Percentiles rank a stretch among this genome's conserved stretches.
These are phyloP conservation scores for Lipomyces spencermartinsiae DNA, from an alignment of 805 yeast genomes.

Conservation along the genomic window DNA sequence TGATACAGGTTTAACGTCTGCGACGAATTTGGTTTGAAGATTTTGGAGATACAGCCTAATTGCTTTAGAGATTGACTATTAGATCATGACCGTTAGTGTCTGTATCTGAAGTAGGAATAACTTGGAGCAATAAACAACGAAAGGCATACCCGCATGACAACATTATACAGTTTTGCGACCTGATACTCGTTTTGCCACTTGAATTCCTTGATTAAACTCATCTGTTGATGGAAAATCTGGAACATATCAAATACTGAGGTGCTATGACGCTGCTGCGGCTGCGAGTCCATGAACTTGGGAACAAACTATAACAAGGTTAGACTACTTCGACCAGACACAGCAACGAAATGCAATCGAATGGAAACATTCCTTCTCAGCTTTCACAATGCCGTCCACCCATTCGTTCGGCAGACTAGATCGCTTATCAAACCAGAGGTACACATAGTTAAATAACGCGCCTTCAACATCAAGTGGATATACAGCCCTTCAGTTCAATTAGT, in stretches of 20 bases:
- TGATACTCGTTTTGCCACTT: slow-evolving; percentile 73
- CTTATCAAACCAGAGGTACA: slow-evolving; percentile 51
- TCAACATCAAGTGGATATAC: slow-evolving; percentile 59
- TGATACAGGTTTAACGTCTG: slow-evolving; percentile 33
- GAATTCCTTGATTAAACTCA: slow-evolving; percentile 62
- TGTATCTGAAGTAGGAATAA: neutral
- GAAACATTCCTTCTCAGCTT: slow-evolving; percentile 53
- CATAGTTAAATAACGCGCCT: slow-evolving; percentile 57
- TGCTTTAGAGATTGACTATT: slow-evolving; percentile 60
- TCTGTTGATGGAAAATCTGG: slow-evolving; percentile 62
- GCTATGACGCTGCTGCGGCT: slow-evolving; percentile 48
- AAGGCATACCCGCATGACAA: slow-evolving; percentile 54
- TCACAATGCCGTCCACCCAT: slow-evolving; percentile 62
- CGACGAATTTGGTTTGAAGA: slow-evolving; percentile 41
- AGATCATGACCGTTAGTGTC: neutral
- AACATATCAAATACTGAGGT: slow-evolving; percentile 73
- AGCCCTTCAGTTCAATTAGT: neutral
- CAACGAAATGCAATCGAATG: neutral
- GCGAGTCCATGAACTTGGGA: slow-evolving; percentile 35
- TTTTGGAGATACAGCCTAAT: slow-evolving; percentile 54
- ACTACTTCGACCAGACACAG: neutral
- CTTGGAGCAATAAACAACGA: too few species aligned
- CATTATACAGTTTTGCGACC: slow-evolving; percentile 64
- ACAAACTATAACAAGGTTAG: neutral
- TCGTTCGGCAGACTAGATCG: slow-evolving; percentile 55